Evolutionary conservation across 2,329 filamentous ascomycete species (phyloP).

Genomic region (Zalaria obscura): DNA sequence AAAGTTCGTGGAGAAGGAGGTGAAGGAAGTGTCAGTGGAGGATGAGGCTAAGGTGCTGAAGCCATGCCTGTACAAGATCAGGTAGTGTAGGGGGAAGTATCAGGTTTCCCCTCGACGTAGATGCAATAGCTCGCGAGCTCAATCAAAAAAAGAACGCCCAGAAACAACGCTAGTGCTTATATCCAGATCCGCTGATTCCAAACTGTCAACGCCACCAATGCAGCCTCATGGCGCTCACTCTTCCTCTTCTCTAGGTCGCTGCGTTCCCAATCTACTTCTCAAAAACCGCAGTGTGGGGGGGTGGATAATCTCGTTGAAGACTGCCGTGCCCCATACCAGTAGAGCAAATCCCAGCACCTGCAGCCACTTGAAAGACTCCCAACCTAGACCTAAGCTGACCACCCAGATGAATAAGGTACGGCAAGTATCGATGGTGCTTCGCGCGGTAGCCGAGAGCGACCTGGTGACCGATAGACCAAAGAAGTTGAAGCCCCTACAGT

Average conservation of each 20-base stretch:
- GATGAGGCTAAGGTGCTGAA: constrained; percentile 65
- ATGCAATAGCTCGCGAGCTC: too few species aligned
- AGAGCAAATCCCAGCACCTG: constrained; percentile 80
- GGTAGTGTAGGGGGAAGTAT: constrained; percentile 36
- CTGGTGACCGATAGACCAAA: constrained; percentile 91
- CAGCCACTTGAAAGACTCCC: constrained; percentile 96
- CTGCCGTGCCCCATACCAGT: constrained; percentile 88
- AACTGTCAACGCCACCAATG: too few species aligned
- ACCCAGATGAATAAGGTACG: constrained; percentile 97
- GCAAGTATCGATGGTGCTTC: constrained; percentile 95
- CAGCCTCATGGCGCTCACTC: too few species aligned
- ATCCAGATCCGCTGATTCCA: too few species aligned
- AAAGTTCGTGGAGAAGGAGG: constrained; percentile 46
- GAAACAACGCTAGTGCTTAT: too few species aligned
- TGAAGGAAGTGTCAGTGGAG: constrained; percentile 41
- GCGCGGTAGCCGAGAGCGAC: constrained; percentile 76
- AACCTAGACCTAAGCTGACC: constrained; percentile 79
- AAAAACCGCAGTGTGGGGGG: constrained; percentile 41
- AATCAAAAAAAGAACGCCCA: too few species aligned
- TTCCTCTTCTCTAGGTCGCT: too few species aligned
- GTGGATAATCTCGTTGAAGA: constrained; percentile 88
- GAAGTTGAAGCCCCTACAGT: constrained; percentile 81
- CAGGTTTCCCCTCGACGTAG: not conserved
- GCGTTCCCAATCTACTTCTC: not conserved
- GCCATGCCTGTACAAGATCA: constrained; percentile 89